These are phyloP conservation scores for Diaporthe citrichinensis DNA, from an alignment of 2,329 filamentous ascomycete species.

Conservation along the genomic window DNA sequence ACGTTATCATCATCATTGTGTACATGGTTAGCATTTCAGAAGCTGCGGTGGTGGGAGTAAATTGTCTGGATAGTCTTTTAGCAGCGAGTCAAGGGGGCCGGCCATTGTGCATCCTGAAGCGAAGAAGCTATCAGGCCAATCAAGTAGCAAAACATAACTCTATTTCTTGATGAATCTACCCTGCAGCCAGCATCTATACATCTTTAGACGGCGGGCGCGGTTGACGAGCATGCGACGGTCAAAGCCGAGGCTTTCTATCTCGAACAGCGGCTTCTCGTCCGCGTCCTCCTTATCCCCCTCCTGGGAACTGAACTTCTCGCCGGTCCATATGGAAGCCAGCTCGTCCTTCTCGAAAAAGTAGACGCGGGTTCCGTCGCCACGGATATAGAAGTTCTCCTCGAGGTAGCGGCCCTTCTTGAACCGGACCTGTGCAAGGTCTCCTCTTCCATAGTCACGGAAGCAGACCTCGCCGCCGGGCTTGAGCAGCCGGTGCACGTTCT, in stretches of 20 bases:
- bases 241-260: constrained; percentile 83
- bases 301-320: constrained; percentile 50
- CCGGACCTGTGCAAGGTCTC: constrained; percentile 94
- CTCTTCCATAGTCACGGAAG: constrained; percentile 96
- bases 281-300: constrained; percentile 46
- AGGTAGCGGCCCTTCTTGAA: constrained; percentile 97
- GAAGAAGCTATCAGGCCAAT: background rate
- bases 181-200: constrained; percentile 98
- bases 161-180: constrained; percentile 82
- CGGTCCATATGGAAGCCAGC: constrained; percentile 83
- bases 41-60: background rate
- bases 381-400: constrained; percentile 96
- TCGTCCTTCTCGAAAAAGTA: constrained; percentile 97
- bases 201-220: constrained; percentile 89
- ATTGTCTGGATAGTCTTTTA: background rate
- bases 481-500: constrained; percentile 84
- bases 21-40: background rate
- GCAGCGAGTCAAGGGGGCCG: background rate
- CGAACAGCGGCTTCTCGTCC: constrained; percentile 64
- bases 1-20: background rate
- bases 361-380: constrained; percentile 94
- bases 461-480: constrained; percentile 95
- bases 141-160: constrained; percentile 40
- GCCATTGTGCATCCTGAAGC: constrained; percentile 1
- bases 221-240: constrained; percentile 95